Evolutionary conservation across 306 rosid genomes (phyloP).

Genomic region (Bauhinia variegata): DNA sequence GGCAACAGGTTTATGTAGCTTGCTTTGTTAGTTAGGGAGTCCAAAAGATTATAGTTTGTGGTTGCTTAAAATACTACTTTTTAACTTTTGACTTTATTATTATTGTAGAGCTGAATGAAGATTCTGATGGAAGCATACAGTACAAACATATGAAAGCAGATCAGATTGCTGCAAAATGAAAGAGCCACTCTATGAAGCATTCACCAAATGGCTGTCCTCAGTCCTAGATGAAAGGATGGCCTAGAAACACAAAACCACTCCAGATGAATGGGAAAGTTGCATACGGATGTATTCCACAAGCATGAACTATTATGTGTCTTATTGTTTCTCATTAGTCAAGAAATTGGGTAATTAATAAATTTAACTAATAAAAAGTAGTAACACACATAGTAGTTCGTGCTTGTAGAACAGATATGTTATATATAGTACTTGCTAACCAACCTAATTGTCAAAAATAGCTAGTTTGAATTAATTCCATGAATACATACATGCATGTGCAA

Average conservation of each 20-base stretch:
- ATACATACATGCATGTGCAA: no score
- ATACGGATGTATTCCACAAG: conserved; percentile 6
- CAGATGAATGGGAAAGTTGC: conserved; percentile 32
- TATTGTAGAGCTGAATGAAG: conserved; percentile 82
- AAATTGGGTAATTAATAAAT: no score
- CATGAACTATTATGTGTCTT: no score
- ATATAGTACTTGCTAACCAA: background rate
- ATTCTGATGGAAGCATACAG: conserved; percentile 51
- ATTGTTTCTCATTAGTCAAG: no score
- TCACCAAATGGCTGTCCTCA: conserved; percentile 78
- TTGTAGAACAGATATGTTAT: no score
- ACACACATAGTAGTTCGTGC: no score
- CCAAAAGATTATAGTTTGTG: no score
- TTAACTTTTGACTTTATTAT: conserved; percentile 34
- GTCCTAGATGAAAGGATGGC: conserved; percentile 17
- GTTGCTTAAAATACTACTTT: conserved; percentile 22
- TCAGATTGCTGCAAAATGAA: conserved; percentile 59
- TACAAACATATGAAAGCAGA: conserved; percentile 45
- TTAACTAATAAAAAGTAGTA: no score
- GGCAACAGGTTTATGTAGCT: no score
- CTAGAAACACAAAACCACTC: background rate
- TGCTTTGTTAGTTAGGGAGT: no score
- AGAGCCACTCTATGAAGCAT: conserved; percentile 47
- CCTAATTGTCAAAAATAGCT: background rate
- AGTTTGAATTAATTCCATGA: background rate